Percentiles rank a stretch among this genome's conserved stretches.
Evolutionary conservation across 768 basidiomycete genomes (phyloP).

Genomic region (Asterophora parasitica): DNA sequence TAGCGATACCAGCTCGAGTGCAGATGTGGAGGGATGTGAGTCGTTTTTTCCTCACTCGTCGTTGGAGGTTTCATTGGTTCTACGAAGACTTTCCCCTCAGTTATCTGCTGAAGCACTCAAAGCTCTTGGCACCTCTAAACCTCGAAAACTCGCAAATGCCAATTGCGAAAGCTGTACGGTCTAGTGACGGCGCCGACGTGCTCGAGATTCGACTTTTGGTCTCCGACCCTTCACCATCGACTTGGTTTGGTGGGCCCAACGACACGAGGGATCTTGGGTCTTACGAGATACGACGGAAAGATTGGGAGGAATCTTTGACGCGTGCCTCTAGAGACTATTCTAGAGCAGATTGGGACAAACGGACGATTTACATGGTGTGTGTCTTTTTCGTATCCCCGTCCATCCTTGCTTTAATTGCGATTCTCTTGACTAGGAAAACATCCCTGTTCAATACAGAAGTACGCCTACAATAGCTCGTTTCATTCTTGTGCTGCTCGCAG

Average conservation of each 20-base stretch:
- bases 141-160: slow-evolving; percentile 35
- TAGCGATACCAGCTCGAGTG: slow-evolving; percentile 4
- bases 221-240: slow-evolving; percentile 33
- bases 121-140: slow-evolving; percentile 25
- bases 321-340: slow-evolving; percentile 18
- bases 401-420: not conserved
- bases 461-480: slow-evolving; percentile 48
- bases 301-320: slow-evolving; percentile 28
- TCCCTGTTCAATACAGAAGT: slow-evolving; percentile 52
- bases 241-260: slow-evolving; percentile 23
- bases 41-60: slow-evolving; percentile 11
- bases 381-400: not conserved
- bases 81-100: slow-evolving; percentile 56
- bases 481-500: slow-evolving; percentile 29
- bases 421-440: slow-evolving; percentile 55
- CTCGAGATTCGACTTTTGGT: slow-evolving; percentile 65
- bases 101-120: slow-evolving; percentile 42
- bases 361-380: slow-evolving; percentile 67
- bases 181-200: slow-evolving; percentile 30
- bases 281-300: slow-evolving; percentile 62
- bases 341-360: slow-evolving; percentile 53
- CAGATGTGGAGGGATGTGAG: slow-evolving; percentile 38
- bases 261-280: slow-evolving; percentile 36
- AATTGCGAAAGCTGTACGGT: slow-evolving; percentile 58
- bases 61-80: slow-evolving; percentile 14